Evolutionary conservation across 2,329 filamentous ascomycete species (phyloP).

Genomic region (Fusarium caatingaense): DNA sequence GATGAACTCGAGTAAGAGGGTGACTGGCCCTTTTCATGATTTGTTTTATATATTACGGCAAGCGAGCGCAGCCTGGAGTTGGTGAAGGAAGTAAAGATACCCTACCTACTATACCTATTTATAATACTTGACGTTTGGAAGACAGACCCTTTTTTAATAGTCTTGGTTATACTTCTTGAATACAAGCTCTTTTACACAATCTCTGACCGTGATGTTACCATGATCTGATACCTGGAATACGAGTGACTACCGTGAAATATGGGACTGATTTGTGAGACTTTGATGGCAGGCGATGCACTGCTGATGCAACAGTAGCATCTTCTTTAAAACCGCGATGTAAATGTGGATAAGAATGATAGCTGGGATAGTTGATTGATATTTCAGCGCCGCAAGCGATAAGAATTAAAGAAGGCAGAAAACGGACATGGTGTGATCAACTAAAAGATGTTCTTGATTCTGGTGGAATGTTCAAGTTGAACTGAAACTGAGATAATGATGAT

Average conservation of each 20-base stretch:
- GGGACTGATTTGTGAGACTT: not conserved
- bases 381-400: not conserved
- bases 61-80: slow-evolving; percentile 25
- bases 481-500: slow-evolving; percentile 26
- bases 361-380: not conserved
- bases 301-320: not conserved
- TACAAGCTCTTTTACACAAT: not conserved
- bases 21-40: slow-evolving; percentile 1
- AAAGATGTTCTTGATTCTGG: slow-evolving; percentile 14
- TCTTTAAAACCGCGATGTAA: not conserved
- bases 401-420: not conserved
- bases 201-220: not conserved
- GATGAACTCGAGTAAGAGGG: slow-evolving; percentile 1
- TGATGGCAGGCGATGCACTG: not conserved
- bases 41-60: slow-evolving; percentile 12
- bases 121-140: slow-evolving; percentile 1
- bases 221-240: not conserved
- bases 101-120: slow-evolving; percentile 14
- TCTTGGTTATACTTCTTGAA: not conserved
- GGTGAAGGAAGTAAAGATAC: slow-evolving; percentile 15
- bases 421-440: not conserved
- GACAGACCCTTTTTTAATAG: not conserved
- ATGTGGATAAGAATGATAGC: not conserved
- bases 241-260: not conserved
- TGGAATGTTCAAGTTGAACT: slow-evolving; percentile 15